These are phyloP conservation scores for Heliamphora pulchella DNA, from an alignment of 179 eudicot species.

Conservation along the genomic window DNA sequence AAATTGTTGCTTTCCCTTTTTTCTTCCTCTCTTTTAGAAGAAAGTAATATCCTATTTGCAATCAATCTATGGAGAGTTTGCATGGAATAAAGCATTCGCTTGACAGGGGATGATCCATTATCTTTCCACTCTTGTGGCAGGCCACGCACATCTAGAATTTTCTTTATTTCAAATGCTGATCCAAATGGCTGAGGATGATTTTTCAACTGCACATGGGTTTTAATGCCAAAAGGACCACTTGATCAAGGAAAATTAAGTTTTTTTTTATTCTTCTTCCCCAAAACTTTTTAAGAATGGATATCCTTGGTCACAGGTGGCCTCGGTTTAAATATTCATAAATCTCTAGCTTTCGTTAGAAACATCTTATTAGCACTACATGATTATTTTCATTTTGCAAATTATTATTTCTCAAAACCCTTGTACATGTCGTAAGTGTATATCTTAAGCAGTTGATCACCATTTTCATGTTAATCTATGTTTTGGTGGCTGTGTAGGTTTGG, in stretches of 20 bases:
- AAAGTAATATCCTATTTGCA: background rate
- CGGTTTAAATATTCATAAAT: background rate
- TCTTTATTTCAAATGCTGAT: background rate
- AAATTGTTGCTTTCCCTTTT: background rate
- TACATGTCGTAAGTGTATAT: background rate
- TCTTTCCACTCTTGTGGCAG: background rate
- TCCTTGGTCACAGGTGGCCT: background rate
- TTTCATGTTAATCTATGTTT: conserved; percentile 17
- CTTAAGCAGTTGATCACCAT: conserved; percentile 6
- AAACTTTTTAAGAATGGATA: background rate
- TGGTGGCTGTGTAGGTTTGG: conserved; percentile 62
- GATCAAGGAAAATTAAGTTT: background rate
- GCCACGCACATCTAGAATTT: background rate
- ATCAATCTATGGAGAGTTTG: background rate
- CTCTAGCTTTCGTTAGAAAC: background rate
- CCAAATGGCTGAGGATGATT: background rate
- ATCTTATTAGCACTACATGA: background rate
- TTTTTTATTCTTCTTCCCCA: background rate
- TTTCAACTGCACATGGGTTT: too few relatives aligned
- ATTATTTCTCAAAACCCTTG: background rate
- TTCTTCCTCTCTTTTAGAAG: background rate
- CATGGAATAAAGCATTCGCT: background rate
- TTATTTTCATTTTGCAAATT: background rate
- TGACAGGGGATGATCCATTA: background rate
- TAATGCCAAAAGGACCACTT: conserved; percentile 5